Evolutionary conservation across 192 early-diverging fungal species (phyloP), one percentile per base, ranked within the genome.

Genomic region (Mortierella claussenii): DNA sequence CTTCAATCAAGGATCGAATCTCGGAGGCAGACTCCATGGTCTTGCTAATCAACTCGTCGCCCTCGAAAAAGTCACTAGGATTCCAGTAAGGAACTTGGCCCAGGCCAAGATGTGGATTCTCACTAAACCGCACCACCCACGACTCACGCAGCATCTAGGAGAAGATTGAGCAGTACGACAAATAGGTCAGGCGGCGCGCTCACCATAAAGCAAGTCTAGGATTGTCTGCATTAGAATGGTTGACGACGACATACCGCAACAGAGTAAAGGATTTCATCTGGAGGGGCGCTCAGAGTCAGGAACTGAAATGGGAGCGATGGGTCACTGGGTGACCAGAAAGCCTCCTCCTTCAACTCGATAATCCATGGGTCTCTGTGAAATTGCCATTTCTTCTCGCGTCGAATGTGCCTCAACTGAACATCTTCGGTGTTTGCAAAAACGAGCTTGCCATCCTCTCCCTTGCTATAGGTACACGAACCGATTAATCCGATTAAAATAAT

Each of bases 71-170:
- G 64, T 76, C 64, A 20, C 51, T 43, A 17, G 73, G 64, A 20
- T 43, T 36, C 73, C 73, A 76, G 0, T 13, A 28, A 3, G 73
- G 51, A 1, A 60, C 51, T 37, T 67, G 64, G 5, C 73, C 73
- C 5, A 76, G 12, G 26, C 58, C 48, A 26, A 76, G 58, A 53
- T 65, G 57, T 9, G 73, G 73, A 26, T 76, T 76, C 34, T 76
- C 73, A 37, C 64, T 59, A 40, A 76, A 67, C 3, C 73, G 49
- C 10, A 12, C 42, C 3, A 31, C 26, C 73, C 73, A 76, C 2
- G 65, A 60, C 6, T 66, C 73, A 26, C 53, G 33, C 33, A 62
- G 67, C 64, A 76, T 76, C 73, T 76, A 46, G 13, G 9, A 40
- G 45, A 47, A 47, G 45, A 47, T 47, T 47, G 20, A n/a, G n/a